Conservation (phyloP, 768 basidiomycete genomes). For the Gelatoporia subvermispora region DNA sequence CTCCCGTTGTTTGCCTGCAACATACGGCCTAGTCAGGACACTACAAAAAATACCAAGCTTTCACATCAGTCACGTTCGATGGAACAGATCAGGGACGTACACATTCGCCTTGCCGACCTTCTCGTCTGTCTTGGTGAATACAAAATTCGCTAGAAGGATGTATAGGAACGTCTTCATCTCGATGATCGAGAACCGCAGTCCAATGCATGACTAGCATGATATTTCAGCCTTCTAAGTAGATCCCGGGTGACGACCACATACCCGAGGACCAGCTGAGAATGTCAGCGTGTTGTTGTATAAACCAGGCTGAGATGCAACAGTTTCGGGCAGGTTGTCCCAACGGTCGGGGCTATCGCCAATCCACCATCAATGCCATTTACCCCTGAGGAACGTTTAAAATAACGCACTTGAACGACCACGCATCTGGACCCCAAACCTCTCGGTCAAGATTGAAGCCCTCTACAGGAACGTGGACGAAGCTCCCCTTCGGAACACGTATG, state of each 20-base stretch:
- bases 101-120: slow-evolving; percentile 78
- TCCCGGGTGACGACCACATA: slow-evolving; percentile 30
- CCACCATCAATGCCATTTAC: not conserved
- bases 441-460: slow-evolving; percentile 80
- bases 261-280: slow-evolving; percentile 80
- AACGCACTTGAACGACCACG: slow-evolving; percentile 72
- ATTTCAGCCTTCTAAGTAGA: slow-evolving; percentile 1
- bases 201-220: slow-evolving; percentile 66
- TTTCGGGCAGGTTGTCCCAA: slow-evolving; percentile 73
- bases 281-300: slow-evolving; percentile 66
- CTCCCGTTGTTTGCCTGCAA: slow-evolving; percentile 20
- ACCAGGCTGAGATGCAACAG: slow-evolving; percentile 63
- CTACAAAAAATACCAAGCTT: slow-evolving; percentile 1
- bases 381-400: not conserved
- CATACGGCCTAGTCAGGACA: slow-evolving; percentile 24
- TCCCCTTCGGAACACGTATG: slow-evolving; percentile 59
- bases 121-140: slow-evolving; percentile 70
- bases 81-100: slow-evolving; percentile 23
- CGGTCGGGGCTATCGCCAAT: slow-evolving; percentile 59
- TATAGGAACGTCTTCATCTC: slow-evolving; percentile 79
- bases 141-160: slow-evolving; percentile 63
- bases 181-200: slow-evolving; percentile 76
- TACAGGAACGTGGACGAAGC: slow-evolving; percentile 71
- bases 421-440: slow-evolving; percentile 74
- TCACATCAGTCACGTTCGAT: not conserved